These are phyloP conservation scores for Parachlorella kessleri DNA, from an alignment of 139 green algal genomes.

Conservation along the genomic window DNA sequence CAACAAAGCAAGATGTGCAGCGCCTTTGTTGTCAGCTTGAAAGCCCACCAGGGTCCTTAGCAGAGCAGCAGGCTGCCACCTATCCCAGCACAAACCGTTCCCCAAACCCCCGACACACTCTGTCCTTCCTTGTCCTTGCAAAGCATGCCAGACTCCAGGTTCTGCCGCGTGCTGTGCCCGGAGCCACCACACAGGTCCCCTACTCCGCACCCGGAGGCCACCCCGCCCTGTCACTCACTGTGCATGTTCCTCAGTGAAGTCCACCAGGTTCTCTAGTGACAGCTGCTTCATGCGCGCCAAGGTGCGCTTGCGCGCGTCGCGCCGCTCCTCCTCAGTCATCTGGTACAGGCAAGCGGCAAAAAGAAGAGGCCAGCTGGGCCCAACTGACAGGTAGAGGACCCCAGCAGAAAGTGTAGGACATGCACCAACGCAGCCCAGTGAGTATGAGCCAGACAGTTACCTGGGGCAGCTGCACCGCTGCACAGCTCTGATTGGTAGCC, in stretches of 20 bases:
- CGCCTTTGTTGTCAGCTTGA: too few relatives aligned
- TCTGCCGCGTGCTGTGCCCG: too few relatives aligned
- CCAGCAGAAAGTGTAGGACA: neutral
- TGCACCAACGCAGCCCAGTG: neutral
- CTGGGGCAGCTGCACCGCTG: neutral
- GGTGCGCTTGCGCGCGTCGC: constrained; percentile 24
- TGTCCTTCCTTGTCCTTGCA: too few relatives aligned
- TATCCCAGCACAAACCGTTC: too few relatives aligned
- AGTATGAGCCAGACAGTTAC: neutral
- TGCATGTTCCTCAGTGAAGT: constrained; percentile 12
- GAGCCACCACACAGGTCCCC: too few relatives aligned
- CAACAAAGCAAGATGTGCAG: too few relatives aligned
- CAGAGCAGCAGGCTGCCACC: too few relatives aligned
- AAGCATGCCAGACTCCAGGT: too few relatives aligned
- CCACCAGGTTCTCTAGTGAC: constrained; percentile 18
- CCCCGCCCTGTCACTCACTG: too few relatives aligned
- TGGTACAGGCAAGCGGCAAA: neutral
- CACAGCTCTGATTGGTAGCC: neutral
- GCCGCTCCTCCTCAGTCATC: constrained; percentile 31
- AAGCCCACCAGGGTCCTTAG: too few relatives aligned
- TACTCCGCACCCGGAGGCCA: too few relatives aligned
- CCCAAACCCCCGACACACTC: too few relatives aligned
- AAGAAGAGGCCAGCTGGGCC: neutral
- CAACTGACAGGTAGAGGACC: neutral
- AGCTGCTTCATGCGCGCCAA: constrained; percentile 36